These are phyloP conservation scores for Xylaria sp. DNA, from an alignment of 2,329 filamentous ascomycete species.

Conservation along the genomic window DNA sequence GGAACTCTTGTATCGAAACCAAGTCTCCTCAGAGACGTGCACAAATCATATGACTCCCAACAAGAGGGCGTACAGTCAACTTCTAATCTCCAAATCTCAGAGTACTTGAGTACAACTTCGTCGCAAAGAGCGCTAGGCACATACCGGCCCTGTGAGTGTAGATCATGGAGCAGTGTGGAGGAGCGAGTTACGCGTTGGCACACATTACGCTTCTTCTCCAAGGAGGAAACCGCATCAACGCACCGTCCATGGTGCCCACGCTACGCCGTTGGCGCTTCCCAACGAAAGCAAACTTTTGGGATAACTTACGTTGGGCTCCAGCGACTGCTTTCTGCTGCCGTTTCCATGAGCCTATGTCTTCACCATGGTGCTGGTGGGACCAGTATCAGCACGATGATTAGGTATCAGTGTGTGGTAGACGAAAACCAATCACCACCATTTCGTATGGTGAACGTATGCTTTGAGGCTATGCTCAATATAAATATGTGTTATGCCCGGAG, in stretches of 20 bases:
- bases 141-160: background rate
- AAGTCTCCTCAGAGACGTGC: constrained; percentile 12
- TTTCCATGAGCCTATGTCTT: constrained; percentile 21
- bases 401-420: constrained; percentile 26
- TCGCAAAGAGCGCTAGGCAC: background rate
- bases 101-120: background rate
- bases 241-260: constrained; percentile 24
- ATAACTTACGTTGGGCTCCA: constrained; percentile 23
- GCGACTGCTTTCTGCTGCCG: constrained; percentile 23
- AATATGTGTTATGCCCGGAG: background rate
- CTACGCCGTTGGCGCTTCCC: background rate
- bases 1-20: constrained; percentile 16
- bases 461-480: too few species aligned
- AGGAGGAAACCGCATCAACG: background rate
- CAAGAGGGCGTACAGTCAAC: background rate
- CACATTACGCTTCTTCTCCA: constrained; percentile 2
- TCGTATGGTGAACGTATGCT: background rate
- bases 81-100: background rate
- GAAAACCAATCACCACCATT: constrained; percentile 2
- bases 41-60: background rate
- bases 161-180: background rate
- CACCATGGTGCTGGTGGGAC: constrained; percentile 26
- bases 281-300: background rate
- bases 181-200: background rate
- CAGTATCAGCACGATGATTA: constrained; percentile 27